Base-by-base conservation (phyloP, 257 asterid species). In the Fraxinus americana region DNA sequence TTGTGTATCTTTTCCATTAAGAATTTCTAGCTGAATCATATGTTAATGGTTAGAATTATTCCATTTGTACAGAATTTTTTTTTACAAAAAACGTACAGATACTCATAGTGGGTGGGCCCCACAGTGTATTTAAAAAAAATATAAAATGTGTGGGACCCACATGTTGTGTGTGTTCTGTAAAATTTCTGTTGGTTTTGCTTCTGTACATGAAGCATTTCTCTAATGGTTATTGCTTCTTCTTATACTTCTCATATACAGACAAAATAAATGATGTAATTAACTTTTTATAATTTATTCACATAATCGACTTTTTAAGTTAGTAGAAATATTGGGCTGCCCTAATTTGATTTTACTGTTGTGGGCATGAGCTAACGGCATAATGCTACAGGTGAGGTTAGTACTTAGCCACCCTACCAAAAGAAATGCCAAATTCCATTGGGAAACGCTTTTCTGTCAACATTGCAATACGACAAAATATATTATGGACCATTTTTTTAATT, bases 341-440 rank as follows among this genome's bases (percentile, higher is more conserved):
- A 63, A 63, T 25, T 27, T 27, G 36, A 27, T 63, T 63, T 63
- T 25, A 63, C 69, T 63, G 35, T 63, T 63, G 69, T 25, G 36
- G 19, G n/a, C n/a, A n/a, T n/a, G n/a, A n/a, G n/a, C n/a, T n/a
- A n/a, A n/a, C n/a, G n/a, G n/a, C n/a, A n/a, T n/a, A n/a, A n/a
- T n/a, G n/a, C n/a, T n/a, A n/a, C n/a, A n/a, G n/a, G n/a, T 63
- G 35, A 63, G 69, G 16, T 25, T 25, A 63, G 27, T 19, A 23
- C 69, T 16, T 54, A 74, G 74, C 57, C 65, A 74, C 45, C 81
- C 81, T 25, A 83, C 90, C 92, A 84, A 80, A 79, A 73, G 87
- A 89, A 91, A 92, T 85, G 92, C 92, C 97, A 90, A 92, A 88
- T 80, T 10, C 88, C 92, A 88, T 88, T 73, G 91, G 95, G 92